Evolutionary conservation across 2,329 filamentous ascomycete species (phyloP).

Genomic region (Coleophoma eucalyptorum): DNA sequence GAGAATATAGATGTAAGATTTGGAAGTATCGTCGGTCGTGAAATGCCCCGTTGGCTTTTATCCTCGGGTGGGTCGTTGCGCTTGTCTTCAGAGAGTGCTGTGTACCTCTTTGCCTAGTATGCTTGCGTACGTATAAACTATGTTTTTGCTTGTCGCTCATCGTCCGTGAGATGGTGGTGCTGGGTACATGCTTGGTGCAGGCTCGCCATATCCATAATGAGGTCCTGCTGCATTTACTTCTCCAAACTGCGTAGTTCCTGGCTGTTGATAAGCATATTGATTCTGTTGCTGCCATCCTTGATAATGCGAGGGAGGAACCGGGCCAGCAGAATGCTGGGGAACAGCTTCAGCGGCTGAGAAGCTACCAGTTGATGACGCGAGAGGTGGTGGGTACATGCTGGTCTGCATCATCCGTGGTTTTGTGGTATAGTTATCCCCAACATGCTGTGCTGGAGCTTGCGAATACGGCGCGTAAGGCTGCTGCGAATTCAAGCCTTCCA

Average conservation of each 20-base stretch:
- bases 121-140: no score
- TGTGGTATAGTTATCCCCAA: slow-evolving; percentile 18
- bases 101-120: no score
- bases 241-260: slow-evolving; percentile 13
- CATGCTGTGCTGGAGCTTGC: slow-evolving; percentile 12
- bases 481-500: slow-evolving; percentile 23
- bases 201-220: slow-evolving; percentile 19
- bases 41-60: no score
- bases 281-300: slow-evolving; percentile 20
- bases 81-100: no score
- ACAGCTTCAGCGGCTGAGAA: slow-evolving; percentile 14
- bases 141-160: slow-evolving; percentile 3
- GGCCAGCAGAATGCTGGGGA: slow-evolving; percentile 18
- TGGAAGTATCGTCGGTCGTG: no score
- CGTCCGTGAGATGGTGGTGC: slow-evolving; percentile 19
- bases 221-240: slow-evolving; percentile 11
- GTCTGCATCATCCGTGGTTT: slow-evolving; percentile 19
- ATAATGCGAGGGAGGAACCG: slow-evolving; percentile 15
- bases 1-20: no score
- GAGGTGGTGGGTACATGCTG: slow-evolving; percentile 23
- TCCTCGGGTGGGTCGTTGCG: no score
- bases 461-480: slow-evolving; percentile 20
- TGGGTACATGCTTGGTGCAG: slow-evolving; percentile 19
- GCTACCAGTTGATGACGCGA: slow-evolving; percentile 11
- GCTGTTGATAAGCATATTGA: slow-evolving; percentile 22